phyloP scores from a whole-genome alignment of 129 eudicot species.

The Artemisia tridentata region DNA sequence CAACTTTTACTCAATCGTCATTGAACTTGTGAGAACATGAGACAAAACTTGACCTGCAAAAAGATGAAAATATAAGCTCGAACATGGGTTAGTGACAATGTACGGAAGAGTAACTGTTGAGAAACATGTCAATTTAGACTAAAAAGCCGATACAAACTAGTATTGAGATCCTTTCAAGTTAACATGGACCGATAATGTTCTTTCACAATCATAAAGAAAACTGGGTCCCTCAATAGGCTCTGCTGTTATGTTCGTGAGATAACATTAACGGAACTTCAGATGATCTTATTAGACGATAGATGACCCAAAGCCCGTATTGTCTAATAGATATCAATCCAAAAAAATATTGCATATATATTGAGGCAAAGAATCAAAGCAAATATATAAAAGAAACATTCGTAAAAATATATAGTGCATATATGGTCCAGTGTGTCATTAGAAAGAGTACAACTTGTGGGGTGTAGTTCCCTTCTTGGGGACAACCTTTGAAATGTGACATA shows the following conservation, averaged over 20 bases:
- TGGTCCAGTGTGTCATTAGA: constrained; percentile 17
- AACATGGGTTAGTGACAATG: not conserved
- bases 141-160: not conserved
- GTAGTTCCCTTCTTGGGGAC: constrained; percentile 28
- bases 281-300: no score
- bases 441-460: constrained; percentile 12
- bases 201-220: no score
- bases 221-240: no score
- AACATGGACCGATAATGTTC: no score
- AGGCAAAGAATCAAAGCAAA: not conserved
- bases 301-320: no score
- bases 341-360: not conserved
- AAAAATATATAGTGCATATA: not conserved
- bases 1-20: not conserved
- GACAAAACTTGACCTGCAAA: constrained; percentile 1
- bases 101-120: not conserved
- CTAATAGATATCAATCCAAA: not conserved
- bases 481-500: constrained; percentile 19
- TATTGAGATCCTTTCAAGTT: no score
- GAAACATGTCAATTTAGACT: not conserved
- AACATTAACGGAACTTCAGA: no score
- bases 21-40: not conserved
- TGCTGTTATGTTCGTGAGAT: no score
- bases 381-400: not conserved
- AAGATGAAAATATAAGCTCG: not conserved